Evolutionary conservation across 2,329 filamentous ascomycete species (phyloP).

Genomic region (Ophiostoma tasmaniense): DNA sequence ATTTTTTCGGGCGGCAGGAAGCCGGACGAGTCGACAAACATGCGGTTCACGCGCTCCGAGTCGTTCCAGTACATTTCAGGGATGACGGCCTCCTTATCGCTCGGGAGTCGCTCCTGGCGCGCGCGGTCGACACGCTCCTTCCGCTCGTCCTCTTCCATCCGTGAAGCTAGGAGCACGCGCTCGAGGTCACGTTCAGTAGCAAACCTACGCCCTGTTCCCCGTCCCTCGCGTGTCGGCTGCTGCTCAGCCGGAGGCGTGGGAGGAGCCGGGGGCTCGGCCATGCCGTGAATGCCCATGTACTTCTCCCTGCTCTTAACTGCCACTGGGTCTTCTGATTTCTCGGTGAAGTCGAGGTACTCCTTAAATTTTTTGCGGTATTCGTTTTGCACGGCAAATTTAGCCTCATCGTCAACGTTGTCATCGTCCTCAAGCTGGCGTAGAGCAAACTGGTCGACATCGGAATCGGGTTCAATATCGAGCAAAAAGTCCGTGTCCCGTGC

Average conservation of each 20-base stretch:
- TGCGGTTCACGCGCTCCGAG: conserved; percentile 48
- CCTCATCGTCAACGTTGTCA: conserved; percentile 28
- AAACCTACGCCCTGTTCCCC: conserved; percentile 47
- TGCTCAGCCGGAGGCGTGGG: conserved; percentile 30
- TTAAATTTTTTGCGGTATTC: conserved; percentile 42
- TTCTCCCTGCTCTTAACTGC: conserved; percentile 49
- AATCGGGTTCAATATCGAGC: conserved; percentile 33
- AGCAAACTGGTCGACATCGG: conserved; percentile 38
- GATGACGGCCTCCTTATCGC: conserved; percentile 67
- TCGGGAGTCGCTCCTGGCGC: conserved; percentile 61
- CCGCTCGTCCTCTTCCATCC: conserved; percentile 60
- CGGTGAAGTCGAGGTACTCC: conserved; percentile 46
- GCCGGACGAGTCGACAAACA: conserved; percentile 59
- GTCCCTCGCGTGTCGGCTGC: conserved; percentile 50
- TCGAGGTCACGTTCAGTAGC: conserved; percentile 67
- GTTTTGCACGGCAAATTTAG: conserved; percentile 34
- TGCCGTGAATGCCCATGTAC: conserved; percentile 35
- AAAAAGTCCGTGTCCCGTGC: conserved; percentile 37
- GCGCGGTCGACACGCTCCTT: conserved; percentile 57
- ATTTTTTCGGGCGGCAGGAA: conserved; percentile 57
- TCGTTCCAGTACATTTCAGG: conserved; percentile 60
- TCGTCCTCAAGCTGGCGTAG: conserved; percentile 37
- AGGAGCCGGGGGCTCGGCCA: conserved; percentile 29
- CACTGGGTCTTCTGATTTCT: conserved; percentile 46
- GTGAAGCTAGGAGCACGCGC: conserved; percentile 62